These are phyloP conservation scores for Pneumocystis wakefieldiae DNA, from an alignment of 1,139 yeast species.

Conservation along the genomic window DNA sequence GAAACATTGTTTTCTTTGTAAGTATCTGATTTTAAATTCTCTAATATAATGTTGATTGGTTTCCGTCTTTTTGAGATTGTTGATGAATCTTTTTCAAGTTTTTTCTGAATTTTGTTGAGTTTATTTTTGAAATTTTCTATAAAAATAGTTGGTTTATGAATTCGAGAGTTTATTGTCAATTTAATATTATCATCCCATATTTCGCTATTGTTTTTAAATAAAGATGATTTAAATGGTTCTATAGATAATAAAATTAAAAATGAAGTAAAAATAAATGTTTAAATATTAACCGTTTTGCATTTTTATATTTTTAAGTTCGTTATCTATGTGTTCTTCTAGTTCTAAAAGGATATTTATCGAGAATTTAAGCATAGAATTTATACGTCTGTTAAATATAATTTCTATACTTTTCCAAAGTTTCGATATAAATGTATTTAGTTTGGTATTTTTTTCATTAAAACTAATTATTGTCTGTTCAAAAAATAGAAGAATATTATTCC, in stretches of 20 bases:
- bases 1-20: background rate
- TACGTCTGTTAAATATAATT: background rate
- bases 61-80: background rate
- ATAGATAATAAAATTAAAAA: background rate
- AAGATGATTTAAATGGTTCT: background rate
- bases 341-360: background rate
- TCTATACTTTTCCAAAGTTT: background rate
- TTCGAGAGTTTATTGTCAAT: background rate
- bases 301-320: background rate
- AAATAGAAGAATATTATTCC: background rate
- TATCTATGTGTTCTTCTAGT: background rate
- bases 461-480: background rate
- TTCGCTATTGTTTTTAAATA: background rate
- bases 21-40: background rate
- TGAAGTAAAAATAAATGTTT: background rate
- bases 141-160: background rate
- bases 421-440: background rate
- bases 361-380: background rate
- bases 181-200: background rate
- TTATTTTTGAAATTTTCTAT: background rate
- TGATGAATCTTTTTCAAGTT: background rate
- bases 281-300: background rate
- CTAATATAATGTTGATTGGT: background rate
- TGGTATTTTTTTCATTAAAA: background rate
- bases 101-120: background rate